Conservation (phyloP, 306 rosid species). For the Cicer yamashitae region DNA sequence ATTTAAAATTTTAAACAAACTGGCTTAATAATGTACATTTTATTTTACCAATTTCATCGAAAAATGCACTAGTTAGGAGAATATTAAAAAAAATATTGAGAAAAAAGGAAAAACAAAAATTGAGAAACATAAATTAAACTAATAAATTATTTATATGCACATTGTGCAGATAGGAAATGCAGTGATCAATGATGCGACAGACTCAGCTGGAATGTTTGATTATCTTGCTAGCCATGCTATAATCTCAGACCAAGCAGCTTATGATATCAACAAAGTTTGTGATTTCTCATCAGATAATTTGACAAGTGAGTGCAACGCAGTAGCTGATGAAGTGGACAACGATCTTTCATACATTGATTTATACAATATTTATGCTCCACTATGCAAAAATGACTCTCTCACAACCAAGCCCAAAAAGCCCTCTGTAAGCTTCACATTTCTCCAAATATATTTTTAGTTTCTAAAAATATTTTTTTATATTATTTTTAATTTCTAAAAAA, state of each 20-base stretch:
- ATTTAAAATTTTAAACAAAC: too few species aligned
- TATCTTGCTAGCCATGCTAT: slow-evolving; percentile 53
- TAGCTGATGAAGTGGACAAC: not conserved
- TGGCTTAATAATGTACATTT: too few species aligned
- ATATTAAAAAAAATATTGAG: too few species aligned
- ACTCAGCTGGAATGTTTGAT: slow-evolving; percentile 43
- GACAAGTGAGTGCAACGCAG: slow-evolving; percentile 42
- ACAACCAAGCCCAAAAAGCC: slow-evolving; percentile 58
- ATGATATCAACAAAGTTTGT: slow-evolving; percentile 18
- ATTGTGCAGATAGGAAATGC: slow-evolving; percentile 57
- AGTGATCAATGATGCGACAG: slow-evolving; percentile 54
- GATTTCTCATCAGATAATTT: slow-evolving; percentile 46
- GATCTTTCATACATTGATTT: slow-evolving; percentile 48
- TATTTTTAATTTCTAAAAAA: not conserved
- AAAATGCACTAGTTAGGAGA: too few species aligned
- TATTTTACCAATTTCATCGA: too few species aligned
- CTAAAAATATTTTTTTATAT: not conserved
- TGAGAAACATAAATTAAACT: too few species aligned
- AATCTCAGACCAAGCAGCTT: slow-evolving; percentile 53
- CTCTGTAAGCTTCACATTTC: slow-evolving; percentile 56
- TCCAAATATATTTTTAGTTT: not conserved
- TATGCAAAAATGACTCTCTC: slow-evolving; percentile 52
- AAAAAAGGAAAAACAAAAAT: too few species aligned
- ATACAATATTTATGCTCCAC: slow-evolving; percentile 60
- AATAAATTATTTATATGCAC: too few species aligned